A percentile compares a stretch with the other conserved stretches of the same genome.
phyloP scores from a whole-genome alignment of 306 rosid species.

The Prunus armeniaca region DNA sequence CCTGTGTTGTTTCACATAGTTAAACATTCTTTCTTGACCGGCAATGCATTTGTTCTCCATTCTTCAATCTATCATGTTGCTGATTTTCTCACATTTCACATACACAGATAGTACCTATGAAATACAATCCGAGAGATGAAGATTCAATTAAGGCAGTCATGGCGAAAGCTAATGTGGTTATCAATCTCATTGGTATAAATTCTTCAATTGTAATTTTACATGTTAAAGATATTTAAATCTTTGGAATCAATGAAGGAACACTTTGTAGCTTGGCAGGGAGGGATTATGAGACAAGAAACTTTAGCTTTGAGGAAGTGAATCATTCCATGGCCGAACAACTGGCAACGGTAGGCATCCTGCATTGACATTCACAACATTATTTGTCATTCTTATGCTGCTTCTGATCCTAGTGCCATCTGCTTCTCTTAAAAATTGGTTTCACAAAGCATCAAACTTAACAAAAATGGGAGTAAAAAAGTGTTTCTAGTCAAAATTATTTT shows the following conservation, averaged over 20 bases:
- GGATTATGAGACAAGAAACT: slow-evolving; percentile 95
- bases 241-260: slow-evolving; percentile 22
- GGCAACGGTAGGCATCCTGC: slow-evolving; percentile 52
- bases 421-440: neutral
- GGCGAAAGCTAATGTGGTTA: slow-evolving; percentile 95
- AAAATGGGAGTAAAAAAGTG: neutral
- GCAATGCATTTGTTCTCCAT: slow-evolving; percentile 10
- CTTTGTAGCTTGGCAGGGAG: slow-evolving; percentile 64
- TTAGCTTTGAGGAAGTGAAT: slow-evolving; percentile 91
- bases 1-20: slow-evolving; percentile 11
- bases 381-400: neutral
- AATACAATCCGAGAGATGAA: slow-evolving; percentile 95
- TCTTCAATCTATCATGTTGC: slow-evolving; percentile 13
- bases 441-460: neutral
- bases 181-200: slow-evolving; percentile 86
- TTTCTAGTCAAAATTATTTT: neutral
- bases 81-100: slow-evolving; percentile 28
- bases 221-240: slow-evolving; percentile 12
- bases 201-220: neutral
- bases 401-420: neutral
- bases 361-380: neutral
- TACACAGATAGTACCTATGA: slow-evolving; percentile 88
- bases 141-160: slow-evolving; percentile 89
- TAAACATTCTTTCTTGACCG: slow-evolving; percentile 13
- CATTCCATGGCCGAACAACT: slow-evolving; percentile 87